Evolutionary conservation across 2,329 filamentous ascomycete genomes (phyloP).

Genomic region (Anthostomella pinea): DNA sequence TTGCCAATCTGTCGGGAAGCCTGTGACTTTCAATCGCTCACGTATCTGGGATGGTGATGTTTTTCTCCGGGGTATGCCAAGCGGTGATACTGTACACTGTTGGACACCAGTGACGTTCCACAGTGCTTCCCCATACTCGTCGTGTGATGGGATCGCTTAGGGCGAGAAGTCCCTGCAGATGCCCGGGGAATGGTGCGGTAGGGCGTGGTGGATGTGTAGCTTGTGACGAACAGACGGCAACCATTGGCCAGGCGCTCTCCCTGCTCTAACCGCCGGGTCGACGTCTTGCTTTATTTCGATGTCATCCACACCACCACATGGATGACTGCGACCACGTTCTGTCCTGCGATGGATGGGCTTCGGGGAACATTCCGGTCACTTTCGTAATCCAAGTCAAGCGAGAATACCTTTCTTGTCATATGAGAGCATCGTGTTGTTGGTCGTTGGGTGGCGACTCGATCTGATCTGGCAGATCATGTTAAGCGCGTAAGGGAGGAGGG

Average conservation of each 20-base stretch:
- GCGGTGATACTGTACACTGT: constrained; percentile 7
- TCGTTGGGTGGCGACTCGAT: constrained; percentile 2
- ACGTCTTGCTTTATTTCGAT: constrained; percentile 1
- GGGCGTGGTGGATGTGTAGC: constrained; percentile 2
- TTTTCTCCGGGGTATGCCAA: constrained; percentile 5
- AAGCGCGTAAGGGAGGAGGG: no score
- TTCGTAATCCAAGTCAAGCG: constrained; percentile 14
- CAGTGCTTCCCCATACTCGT: constrained; percentile 4
- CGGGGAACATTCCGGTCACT: constrained; percentile 8
- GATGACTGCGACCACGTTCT: background rate
- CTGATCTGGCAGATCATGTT: no score
- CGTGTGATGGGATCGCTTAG: constrained; percentile 15
- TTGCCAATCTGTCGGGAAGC: no score
- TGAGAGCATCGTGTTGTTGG: constrained; percentile 6
- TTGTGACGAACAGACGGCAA: constrained; percentile 7
- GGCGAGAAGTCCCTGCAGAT: constrained; percentile 17
- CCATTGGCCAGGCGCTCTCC: constrained; percentile 12
- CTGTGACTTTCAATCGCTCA: constrained; percentile 5
- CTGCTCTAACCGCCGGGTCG: constrained; percentile 8
- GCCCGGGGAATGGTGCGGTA: constrained; percentile 3
- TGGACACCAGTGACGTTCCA: constrained; percentile 6
- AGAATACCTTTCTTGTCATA: constrained; percentile 15
- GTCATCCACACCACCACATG: no score
- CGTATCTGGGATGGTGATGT: constrained; percentile 7
- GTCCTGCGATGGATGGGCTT: constrained; percentile 1